phyloP scores from a whole-genome alignment of 371 early-diverging fungal species.

The Umbelopsis sp. region DNA sequence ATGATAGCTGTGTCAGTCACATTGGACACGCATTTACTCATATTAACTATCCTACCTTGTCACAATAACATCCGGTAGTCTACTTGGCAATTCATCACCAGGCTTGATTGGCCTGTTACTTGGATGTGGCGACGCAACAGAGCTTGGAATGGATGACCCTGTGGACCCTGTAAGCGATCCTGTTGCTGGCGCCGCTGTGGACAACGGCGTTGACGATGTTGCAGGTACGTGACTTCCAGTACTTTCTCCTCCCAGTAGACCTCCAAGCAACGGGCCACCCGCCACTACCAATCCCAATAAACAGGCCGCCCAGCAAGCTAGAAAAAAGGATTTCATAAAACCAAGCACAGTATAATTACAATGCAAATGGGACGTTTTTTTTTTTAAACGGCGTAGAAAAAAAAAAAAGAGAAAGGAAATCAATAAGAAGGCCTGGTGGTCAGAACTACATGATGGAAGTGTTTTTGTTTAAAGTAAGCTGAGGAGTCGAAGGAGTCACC shows the following conservation, averaged over 20 bases:
- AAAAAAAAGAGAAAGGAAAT: neutral
- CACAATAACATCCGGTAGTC: neutral
- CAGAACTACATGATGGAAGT: no score
- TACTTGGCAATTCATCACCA: neutral
- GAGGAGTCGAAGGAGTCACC: conserved; percentile 2
- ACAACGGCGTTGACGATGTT: neutral
- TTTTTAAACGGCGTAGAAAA: neutral
- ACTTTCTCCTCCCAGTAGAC: neutral
- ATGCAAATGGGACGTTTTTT: neutral
- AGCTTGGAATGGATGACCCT: neutral
- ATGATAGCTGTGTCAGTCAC: neutral
- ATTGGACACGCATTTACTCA: neutral
- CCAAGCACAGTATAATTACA: neutral
- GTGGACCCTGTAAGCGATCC: neutral
- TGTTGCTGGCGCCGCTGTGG: neutral
- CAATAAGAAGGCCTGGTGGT: neutral
- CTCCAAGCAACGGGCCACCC: neutral
- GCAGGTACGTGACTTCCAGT: neutral
- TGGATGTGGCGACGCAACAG: neutral
- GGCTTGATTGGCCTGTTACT: neutral
- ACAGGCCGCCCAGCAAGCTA: neutral
- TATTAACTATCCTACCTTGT: neutral
- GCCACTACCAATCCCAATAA: neutral
- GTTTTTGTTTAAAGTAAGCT: neutral
- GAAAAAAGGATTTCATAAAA: neutral